Evolutionary conservation across 805 yeast species (phyloP), one percentile per base, ranked within the genome.

Genomic region (Zygotorulaspora danielsina): DNA sequence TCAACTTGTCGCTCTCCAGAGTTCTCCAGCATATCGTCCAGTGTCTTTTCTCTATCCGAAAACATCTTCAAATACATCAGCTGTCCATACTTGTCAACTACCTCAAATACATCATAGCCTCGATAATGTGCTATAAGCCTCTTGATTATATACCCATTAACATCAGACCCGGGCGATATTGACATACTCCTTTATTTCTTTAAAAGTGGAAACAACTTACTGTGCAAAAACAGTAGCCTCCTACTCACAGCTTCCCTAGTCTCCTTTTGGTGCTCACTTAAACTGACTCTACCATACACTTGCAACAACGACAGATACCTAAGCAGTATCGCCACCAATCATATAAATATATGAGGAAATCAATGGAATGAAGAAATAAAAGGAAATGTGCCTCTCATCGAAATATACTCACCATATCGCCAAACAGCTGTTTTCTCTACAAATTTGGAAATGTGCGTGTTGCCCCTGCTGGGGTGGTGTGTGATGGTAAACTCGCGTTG

Each of bases 51-150:
- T 12, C 15, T 15, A 15, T 27, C 31, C 17, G 12, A 15, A 15
- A 27, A 39, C 36, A 39, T 17, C 19, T 39, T 34, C 9, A 39
- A 19, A 8, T 22, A 34, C 5, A 34, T 38, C 17, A 12, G 9
- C 19, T 30, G 27, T 5, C 13, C 32, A 9, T 17, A 11, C 10
- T n/a, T 15, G 21, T 39, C 43, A 19, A 21, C 28, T 17, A 34
- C 43, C 17, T 39, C 36, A 10, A 11, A 25, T 6, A 39, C 31
- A 19, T 39, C 39, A 27, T 34, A 22, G 22, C 18, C 12, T 15
- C 25, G 21, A 13, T 30, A 31, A 13, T 21, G 32, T 15, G 25
- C 22, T 24, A 29, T 30, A 19, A 34, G 32, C 21, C 20, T 12
- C 22, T 39, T 27, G 19, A 25, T 21, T 13, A 39, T 35, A 21